A percentile compares a stretch with the other conserved stretches of the same genome.
Evolutionary conservation across 192 early-diverging fungal species (phyloP).

Genomic region (Neocallimastix lanati): DNA sequence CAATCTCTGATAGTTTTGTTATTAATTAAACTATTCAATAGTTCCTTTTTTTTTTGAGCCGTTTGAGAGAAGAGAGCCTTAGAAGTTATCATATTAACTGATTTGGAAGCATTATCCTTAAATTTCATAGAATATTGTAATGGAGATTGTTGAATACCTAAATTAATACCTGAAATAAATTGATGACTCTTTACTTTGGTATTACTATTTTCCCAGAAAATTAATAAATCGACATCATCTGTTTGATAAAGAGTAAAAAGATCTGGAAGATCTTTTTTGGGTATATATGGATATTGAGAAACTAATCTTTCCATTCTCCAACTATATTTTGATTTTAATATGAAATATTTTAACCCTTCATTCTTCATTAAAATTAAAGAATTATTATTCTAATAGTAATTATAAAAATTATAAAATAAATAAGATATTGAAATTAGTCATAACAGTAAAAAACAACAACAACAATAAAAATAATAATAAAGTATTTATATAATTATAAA

Average conservation of each 20-base stretch:
- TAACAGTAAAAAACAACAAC: too few relatives aligned
- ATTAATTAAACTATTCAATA: slow-evolving; percentile 46
- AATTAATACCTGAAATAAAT: slow-evolving; percentile 79
- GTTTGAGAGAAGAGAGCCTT: slow-evolving; percentile 53
- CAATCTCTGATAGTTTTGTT: slow-evolving; percentile 11
- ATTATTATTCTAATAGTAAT: slow-evolving; percentile 7
- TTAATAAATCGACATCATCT: slow-evolving; percentile 68
- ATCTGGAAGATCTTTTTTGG: slow-evolving; percentile 23
- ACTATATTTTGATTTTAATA: slow-evolving; percentile 46
- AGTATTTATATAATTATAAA: background rate
- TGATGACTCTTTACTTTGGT: slow-evolving; percentile 54
- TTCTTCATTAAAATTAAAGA: background rate
- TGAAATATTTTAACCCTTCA: slow-evolving; percentile 14
- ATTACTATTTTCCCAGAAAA: slow-evolving; percentile 58
- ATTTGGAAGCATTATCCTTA: slow-evolving; percentile 20
- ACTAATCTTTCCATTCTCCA: slow-evolving; percentile 47
- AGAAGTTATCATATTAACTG: slow-evolving; percentile 8
- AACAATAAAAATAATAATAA: too few relatives aligned
- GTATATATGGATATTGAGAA: slow-evolving; percentile 47
- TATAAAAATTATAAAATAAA: slow-evolving; percentile 40
- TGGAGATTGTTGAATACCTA: slow-evolving; percentile 57
- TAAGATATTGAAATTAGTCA: slow-evolving; percentile 27
- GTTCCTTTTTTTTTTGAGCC: slow-evolving; percentile 34
- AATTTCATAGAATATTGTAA: slow-evolving; percentile 27
- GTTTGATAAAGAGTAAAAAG: slow-evolving; percentile 74